Conservation (phyloP, 495 filamentous ascomycete genomes). For the Melanomma pulvis-pyrius region DNA sequence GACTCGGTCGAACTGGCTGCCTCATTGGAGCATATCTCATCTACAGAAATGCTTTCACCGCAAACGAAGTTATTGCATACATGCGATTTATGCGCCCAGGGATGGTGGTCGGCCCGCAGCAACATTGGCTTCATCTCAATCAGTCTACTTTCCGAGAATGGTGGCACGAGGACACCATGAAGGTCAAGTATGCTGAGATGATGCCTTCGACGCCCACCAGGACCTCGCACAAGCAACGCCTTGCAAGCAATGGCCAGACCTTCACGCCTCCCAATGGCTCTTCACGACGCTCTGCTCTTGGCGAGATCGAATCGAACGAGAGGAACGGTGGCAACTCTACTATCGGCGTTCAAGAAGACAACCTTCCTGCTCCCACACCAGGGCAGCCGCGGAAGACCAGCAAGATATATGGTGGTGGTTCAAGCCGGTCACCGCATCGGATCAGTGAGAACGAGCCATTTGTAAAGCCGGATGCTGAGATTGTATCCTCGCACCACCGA, state of each 20-base stretch:
- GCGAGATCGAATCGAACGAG: slow-evolving; percentile 77
- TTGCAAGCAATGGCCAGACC: slow-evolving; percentile 62
- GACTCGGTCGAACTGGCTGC: slow-evolving; percentile 93
- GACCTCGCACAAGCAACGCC: slow-evolving; percentile 55
- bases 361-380: slow-evolving; percentile 91
- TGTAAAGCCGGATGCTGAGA: slow-evolving; percentile 49
- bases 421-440: slow-evolving; percentile 43
- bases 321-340: slow-evolving; percentile 43
- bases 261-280: slow-evolving; percentile 81
- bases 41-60: slow-evolving; percentile 96
- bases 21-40: slow-evolving; percentile 97
- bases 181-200: slow-evolving; percentile 62
- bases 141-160: slow-evolving; percentile 95
- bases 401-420: slow-evolving; percentile 53
- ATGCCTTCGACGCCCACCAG: slow-evolving; percentile 79
- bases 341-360: slow-evolving; percentile 66
- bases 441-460: slow-evolving; percentile 48
- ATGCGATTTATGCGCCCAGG: slow-evolving; percentile 99
- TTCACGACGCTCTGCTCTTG: slow-evolving; percentile 79
- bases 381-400: slow-evolving; percentile 92
- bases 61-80: slow-evolving; percentile 96
- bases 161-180: slow-evolving; percentile 92
- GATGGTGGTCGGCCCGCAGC: slow-evolving; percentile 99
- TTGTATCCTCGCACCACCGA: slow-evolving; percentile 54
- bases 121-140: slow-evolving; percentile 98